A percentile compares a stretch with the other conserved stretches of the same genome.
Evolutionary conservation across 2,329 filamentous ascomycete genomes (phyloP).

Genomic region (Botrytis fabae): DNA sequence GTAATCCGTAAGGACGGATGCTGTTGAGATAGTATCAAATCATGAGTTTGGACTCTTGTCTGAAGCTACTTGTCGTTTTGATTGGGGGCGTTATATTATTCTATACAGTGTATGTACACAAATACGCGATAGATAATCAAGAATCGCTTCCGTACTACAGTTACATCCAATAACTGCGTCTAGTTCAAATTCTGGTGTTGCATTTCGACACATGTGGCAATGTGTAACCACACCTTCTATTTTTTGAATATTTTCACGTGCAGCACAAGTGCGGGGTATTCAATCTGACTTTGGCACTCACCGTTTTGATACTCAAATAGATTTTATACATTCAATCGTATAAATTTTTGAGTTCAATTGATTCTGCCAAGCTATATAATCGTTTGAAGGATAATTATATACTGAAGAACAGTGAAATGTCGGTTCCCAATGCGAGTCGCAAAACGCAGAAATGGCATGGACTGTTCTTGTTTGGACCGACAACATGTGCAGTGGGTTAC

Average conservation of each 20-base stretch:
- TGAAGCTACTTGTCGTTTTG: not conserved
- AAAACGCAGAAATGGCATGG: not conserved
- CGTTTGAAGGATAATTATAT: not conserved
- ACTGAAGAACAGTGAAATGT: not conserved
- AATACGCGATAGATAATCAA: not conserved
- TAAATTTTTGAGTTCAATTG: not conserved
- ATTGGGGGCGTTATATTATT: not conserved
- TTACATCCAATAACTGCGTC: not conserved
- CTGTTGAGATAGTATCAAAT: not conserved
- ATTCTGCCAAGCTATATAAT: not conserved
- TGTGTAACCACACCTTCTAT: not conserved
- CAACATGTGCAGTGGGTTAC: not conserved
- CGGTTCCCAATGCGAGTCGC: not conserved
- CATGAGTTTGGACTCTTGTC: not conserved
- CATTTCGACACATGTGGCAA: not conserved
- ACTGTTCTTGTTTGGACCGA: not conserved
- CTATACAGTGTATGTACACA: not conserved
- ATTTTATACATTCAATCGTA: not conserved
- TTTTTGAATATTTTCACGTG: not conserved
- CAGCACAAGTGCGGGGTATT: not conserved
- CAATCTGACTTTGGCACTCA: not conserved
- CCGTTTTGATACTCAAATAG: not conserved
- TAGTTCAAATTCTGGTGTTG: not conserved
- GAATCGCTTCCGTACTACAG: not conserved
- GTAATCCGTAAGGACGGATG: not conserved